Evolutionary conservation across 75 land plant genomes (phyloP).

Genomic region (Adiantum capillusveneris): DNA sequence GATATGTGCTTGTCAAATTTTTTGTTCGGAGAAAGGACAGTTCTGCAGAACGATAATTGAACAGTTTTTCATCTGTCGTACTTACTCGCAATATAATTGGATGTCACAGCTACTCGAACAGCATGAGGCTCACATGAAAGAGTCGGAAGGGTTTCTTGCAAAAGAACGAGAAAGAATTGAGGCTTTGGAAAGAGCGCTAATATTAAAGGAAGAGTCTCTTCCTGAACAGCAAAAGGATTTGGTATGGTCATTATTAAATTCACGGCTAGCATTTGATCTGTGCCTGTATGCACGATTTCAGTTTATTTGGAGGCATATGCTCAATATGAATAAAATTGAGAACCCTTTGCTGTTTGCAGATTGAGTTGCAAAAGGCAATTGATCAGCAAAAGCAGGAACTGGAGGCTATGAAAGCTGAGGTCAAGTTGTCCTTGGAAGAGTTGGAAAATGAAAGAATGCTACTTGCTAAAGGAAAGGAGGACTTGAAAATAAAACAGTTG

Average conservation of each 20-base stretch:
- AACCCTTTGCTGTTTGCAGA: conserved; percentile 26
- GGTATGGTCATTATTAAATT: conserved; percentile 5
- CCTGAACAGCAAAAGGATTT: conserved; percentile 21
- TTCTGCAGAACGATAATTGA: neutral
- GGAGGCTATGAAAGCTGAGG: conserved; percentile 32
- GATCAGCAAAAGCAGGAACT: conserved; percentile 35
- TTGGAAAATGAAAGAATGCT: conserved; percentile 25
- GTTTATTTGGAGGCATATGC: neutral
- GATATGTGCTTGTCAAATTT: no score
- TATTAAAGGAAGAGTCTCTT: conserved; percentile 17
- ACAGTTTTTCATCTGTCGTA: neutral
- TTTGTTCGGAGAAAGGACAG: no score
- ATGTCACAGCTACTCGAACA: conserved; percentile 22
- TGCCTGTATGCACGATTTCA: neutral
- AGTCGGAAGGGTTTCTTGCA: conserved; percentile 12
- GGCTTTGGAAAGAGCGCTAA: conserved; percentile 20
- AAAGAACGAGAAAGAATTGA: conserved; percentile 23
- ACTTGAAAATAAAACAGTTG: conserved; percentile 37
- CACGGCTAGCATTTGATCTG: neutral
- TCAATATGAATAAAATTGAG: neutral
- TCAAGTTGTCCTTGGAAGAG: conserved; percentile 37
- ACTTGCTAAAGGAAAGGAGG: conserved; percentile 40
- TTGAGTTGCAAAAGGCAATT: conserved; percentile 35
- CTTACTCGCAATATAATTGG: neutral
- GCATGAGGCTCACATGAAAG: conserved; percentile 18